Base-by-base conservation (phyloP, 176 grass and related monocot species). In the Oryza meridionalis region DNA sequence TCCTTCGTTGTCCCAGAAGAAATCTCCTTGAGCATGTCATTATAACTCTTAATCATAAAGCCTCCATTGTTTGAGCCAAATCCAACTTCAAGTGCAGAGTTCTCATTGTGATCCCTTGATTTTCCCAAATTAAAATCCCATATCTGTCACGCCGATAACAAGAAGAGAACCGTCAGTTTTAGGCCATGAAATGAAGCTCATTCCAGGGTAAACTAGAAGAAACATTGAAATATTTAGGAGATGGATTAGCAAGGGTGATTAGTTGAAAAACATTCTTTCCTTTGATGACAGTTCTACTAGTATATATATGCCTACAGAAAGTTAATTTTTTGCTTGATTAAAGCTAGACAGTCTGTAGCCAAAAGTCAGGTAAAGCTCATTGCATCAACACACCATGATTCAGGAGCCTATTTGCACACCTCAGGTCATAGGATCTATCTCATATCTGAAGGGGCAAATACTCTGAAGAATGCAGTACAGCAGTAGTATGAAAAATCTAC, bases 91-190 rank as follows among this genome's bases (percentile, higher is more conserved):
- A 86, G 38, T 53, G 80, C 69, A 72, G 85, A 83, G n/a, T 84
- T 86, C 73, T 90, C 90, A 81, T 70, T 77, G 44, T 88, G 90
- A 85, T 90, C 83, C 87, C 90, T 88, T 33, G 85, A 88, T 76
- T 85, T 92, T 81, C 90, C 90, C 49, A 89, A 86, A 81, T 92
- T 92, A 75, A 94, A 94, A 64, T 94, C 90, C 93, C 93, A 94
- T 86, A 94, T 92, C 93, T 94, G 88, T 33, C 44, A 73, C 17
- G 16, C 10, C 73, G 31, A 85, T 32, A 76, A 78, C 62, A 91
- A 55, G 37, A 5, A 80, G 33, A 81, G 14, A 92, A 29, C 29
- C 64, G 16, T 19, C 50, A 85, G 9, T 37, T 61, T 67, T 67
- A 53, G 31, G 0, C 32, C 17, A 42, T 83, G n/a, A 22, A 7